Evolutionary conservation across 2,329 filamentous ascomycete species (phyloP).

Genomic region (Exophiala bonariae): DNA sequence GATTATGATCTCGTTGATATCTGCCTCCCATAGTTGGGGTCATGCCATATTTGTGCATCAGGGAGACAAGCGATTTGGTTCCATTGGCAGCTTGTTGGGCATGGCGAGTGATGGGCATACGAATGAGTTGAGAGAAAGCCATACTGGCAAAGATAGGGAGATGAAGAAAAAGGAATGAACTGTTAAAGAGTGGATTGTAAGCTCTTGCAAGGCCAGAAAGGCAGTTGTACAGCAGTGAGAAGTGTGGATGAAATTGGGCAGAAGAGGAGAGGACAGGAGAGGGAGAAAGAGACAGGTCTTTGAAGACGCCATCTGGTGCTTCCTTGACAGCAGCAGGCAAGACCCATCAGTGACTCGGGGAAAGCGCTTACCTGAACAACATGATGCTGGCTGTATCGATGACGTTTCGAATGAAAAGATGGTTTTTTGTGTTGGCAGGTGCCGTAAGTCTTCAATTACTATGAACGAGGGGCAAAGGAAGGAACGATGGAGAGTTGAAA

Average conservation of each 20-base stretch:
- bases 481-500: no score
- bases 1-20: slow-evolving; percentile 53
- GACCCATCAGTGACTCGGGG: no score
- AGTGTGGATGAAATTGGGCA: neutral
- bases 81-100: slow-evolving; percentile 60
- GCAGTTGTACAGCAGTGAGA: no score
- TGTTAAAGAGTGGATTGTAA: neutral
- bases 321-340: neutral
- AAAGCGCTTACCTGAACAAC: neutral
- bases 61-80: slow-evolving; percentile 62
- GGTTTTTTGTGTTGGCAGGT: no score
- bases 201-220: no score
- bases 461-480: no score
- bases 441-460: no score
- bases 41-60: slow-evolving; percentile 64
- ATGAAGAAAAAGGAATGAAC: slow-evolving; percentile 2
- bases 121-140: slow-evolving; percentile 33
- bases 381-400: neutral
- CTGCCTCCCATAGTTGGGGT: slow-evolving; percentile 63
- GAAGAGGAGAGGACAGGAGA: neutral
- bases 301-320: neutral
- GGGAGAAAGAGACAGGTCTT: neutral
- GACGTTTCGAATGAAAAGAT: no score
- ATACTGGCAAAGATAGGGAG: slow-evolving; percentile 30
- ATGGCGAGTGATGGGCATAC: slow-evolving; percentile 57